Conservation (phyloP, 805 yeast species). For the Hanseniaspora taiwanica region DNA sequence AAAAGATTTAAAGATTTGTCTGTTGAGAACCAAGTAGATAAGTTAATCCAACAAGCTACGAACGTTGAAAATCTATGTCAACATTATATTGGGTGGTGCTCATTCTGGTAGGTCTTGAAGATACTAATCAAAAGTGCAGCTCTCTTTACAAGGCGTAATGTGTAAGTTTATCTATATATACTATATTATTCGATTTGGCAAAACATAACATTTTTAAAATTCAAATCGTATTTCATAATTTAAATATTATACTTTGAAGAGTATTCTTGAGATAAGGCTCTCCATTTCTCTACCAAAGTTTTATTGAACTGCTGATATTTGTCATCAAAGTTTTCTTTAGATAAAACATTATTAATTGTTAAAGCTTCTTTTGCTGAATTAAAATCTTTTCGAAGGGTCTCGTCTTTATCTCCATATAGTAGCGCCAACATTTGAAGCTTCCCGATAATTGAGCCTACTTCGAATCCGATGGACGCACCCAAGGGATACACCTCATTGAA, state of each 20-base stretch:
- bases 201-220: too few species aligned
- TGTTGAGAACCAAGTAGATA: conserved; percentile 85
- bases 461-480: conserved; percentile 59
- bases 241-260: too few species aligned
- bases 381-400: conserved; percentile 15
- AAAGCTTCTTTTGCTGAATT: conserved; percentile 38
- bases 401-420: conserved; percentile 11
- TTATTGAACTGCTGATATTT: conserved; percentile 27
- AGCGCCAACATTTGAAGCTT: conserved; percentile 25
- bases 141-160: too few species aligned
- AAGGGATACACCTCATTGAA: conserved; percentile 68
- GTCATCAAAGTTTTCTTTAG: conserved; percentile 38
- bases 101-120: conserved; percentile 67
- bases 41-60: conserved; percentile 88
- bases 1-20: conserved; percentile 54
- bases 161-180: too few species aligned
- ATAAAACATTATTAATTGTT: conserved; percentile 43
- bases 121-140: too few species aligned
- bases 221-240: too few species aligned
- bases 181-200: too few species aligned
- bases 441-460: conserved; percentile 56
- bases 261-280: conserved; percentile 11
- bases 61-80: conserved; percentile 92
- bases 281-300: conserved; percentile 34
- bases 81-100: conserved; percentile 98